Evolutionary conservation across 2,329 filamentous ascomycete genomes (phyloP).

Genomic region (Beauveria asiatica): DNA sequence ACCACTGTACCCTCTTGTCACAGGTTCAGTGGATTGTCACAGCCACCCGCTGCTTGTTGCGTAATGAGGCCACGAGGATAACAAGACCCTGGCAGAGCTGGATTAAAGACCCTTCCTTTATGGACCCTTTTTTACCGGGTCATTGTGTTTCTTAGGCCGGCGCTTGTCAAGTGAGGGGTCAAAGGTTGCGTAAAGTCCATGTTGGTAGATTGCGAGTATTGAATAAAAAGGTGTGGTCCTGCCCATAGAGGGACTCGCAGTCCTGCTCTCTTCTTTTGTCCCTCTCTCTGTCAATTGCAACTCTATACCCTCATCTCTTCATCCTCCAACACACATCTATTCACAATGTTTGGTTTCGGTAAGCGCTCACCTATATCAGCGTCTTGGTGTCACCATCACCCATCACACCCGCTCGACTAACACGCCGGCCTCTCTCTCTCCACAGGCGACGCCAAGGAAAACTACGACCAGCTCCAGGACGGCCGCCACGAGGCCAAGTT

Average conservation of each 20-base stretch:
- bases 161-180: neutral
- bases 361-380: neutral
- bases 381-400: too few relatives aligned
- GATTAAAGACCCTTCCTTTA: neutral
- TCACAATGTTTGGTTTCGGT: slow-evolving; percentile 12
- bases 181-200: neutral
- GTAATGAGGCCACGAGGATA: neutral
- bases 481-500: slow-evolving; percentile 51
- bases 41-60: neutral
- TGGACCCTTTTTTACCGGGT: neutral
- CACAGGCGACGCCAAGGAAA: slow-evolving; percentile 11
- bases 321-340: neutral
- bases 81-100: neutral
- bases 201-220: neutral
- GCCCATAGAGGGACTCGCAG: neutral
- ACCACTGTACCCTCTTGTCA: neutral
- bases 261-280: neutral
- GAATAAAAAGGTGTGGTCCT: neutral
- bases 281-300: neutral
- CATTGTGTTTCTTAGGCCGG: neutral
- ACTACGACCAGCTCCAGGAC: slow-evolving; percentile 31
- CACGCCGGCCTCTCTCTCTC: neutral
- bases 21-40: neutral
- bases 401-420: neutral
- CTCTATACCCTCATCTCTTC: neutral